Percentiles rank a stretch among this genome's conserved stretches.
These are phyloP conservation scores for Cryptococcus sp. DNA, from an alignment of 1,284 basidiomycete genomes.

Conservation along the genomic window DNA sequence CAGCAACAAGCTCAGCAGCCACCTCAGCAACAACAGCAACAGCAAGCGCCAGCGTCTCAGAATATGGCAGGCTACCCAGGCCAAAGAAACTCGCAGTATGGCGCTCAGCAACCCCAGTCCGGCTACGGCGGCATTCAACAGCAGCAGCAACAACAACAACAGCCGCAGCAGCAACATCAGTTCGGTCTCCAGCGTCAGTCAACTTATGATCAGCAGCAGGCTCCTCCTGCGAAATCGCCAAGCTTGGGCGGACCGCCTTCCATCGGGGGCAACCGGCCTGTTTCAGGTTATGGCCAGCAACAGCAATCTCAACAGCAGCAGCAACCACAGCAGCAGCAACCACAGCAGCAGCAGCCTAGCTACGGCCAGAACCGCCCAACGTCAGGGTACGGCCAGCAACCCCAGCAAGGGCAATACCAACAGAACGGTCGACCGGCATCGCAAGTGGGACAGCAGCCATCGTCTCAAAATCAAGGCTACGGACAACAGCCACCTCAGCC, in stretches of 20 bases:
- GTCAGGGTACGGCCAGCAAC: slow-evolving; percentile 12
- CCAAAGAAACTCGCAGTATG: slow-evolving; percentile 17
- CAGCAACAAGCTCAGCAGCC: slow-evolving; percentile 44
- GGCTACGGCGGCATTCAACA: background rate
- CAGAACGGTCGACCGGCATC: slow-evolving; percentile 14
- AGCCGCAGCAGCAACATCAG: background rate
- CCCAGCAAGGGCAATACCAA: slow-evolving; percentile 24
- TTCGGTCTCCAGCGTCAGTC: slow-evolving; percentile 11
- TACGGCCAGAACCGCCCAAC: slow-evolving; percentile 6
- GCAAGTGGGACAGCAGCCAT: slow-evolving; percentile 17
- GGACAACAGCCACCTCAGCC: slow-evolving; percentile 15
- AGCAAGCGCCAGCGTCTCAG: slow-evolving; percentile 18
- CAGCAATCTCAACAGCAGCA: slow-evolving; percentile 31
- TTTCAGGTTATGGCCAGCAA: slow-evolving; percentile 27
- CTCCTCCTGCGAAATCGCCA: slow-evolving; percentile 17
- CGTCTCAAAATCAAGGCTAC: slow-evolving; percentile 4
- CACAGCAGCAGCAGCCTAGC: slow-evolving; percentile 9
- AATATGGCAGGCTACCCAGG: slow-evolving; percentile 13
- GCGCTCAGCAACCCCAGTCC: slow-evolving; percentile 17
- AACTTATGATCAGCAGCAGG: slow-evolving; percentile 17
- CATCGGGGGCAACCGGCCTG: slow-evolving; percentile 20
- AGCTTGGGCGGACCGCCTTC: slow-evolving; percentile 16
- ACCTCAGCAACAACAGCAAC: slow-evolving; percentile 35
- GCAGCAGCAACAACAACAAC: slow-evolving; percentile 3
- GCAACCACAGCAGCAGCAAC: slow-evolving; percentile 18